Evolutionary conservation across 108 stramenopile species (phyloP), one percentile per base, ranked within the genome.

Genomic region (Nitzschia putrida): DNA sequence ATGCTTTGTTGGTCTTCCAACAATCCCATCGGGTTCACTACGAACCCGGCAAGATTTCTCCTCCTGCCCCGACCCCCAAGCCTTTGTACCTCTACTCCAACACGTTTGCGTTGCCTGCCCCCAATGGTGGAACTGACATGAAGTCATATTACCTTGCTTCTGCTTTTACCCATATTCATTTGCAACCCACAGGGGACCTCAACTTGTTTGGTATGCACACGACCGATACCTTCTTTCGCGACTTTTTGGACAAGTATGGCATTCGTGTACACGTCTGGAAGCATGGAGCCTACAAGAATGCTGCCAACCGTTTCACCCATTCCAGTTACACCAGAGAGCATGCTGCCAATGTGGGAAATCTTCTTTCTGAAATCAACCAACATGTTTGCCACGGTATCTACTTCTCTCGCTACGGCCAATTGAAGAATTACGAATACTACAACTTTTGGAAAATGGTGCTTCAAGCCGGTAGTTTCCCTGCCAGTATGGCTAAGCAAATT

Each of bases 221-320:
- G 21, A 69, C 72, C 25, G 77, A 80, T 66, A 43, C 69, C 13
- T 92, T 92, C 58, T 49, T 87, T 26, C 61, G 78, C 8, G 74
- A 69, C n/a, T 66, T 75, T 34, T 50, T 92, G 60, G 67, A 83
- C 13, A 86, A 80, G 52, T 88, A 92, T 71, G 91, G 91, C 22
- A 73, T 92, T 22, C 76, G 63, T 20, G 85, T 73, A 2, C 85
- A 92, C 67, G 88, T 92, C 43, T 89, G 86, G 55, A 89, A 89
- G 57, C 91, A 90, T 52, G 91, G 91, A 26, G 59, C 73, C 18
- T 92, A 85, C 75, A 90, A 92, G 77, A 92, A 84, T 63, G 80
- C 84, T 22, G 82, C 88, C 43, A 92, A 89, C 57, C 40, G 73
- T 1, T 83, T 92, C 59, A 85, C 88, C 0, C 85, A 92, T 53